Percentiles rank a stretch among this genome's conserved stretches.
Evolutionary conservation across 1,139 yeast genomes (phyloP).

Genomic region (Zygoascus meyerae): DNA sequence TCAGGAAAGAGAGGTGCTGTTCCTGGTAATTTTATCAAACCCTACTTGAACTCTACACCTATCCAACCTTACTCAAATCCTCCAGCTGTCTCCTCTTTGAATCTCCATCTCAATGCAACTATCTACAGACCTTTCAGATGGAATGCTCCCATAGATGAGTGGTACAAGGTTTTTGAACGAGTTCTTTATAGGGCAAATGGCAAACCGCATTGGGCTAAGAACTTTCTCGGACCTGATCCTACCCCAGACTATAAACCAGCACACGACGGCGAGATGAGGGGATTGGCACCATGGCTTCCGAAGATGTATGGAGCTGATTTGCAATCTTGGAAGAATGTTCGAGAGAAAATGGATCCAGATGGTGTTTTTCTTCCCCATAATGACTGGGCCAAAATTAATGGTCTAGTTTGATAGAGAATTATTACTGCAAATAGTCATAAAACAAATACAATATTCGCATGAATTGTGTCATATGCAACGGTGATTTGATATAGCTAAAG

Average conservation of each 20-base stretch:
- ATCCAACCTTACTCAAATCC: conserved; percentile 43
- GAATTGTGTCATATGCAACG: not conserved
- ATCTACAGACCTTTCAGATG: conserved; percentile 88
- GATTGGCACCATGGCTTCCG: conserved; percentile 60
- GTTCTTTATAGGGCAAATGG: conserved; percentile 76
- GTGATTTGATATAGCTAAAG: not conserved
- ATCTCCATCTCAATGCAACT: conserved; percentile 86
- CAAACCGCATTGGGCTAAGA: conserved; percentile 99
- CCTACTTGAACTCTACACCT: conserved; percentile 78
- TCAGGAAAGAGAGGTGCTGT: conserved; percentile 53
- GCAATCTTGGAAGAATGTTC: conserved; percentile 50
- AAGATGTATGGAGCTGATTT: conserved; percentile 81
- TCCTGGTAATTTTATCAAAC: conserved; percentile 77
- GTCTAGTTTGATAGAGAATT: conserved; percentile 40
- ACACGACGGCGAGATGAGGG: conserved; percentile 70
- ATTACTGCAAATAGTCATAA: not conserved
- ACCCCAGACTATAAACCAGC: conserved; percentile 25
- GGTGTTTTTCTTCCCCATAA: conserved; percentile 74
- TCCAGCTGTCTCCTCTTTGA: conserved; percentile 66
- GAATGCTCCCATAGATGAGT: conserved; percentile 66
- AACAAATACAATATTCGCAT: not conserved
- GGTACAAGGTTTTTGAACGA: conserved; percentile 82
- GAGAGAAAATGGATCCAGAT: conserved; percentile 69
- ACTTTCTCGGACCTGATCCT: conserved; percentile 63
- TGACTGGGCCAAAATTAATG: conserved; percentile 77